phyloP scores from a whole-genome alignment of 805 yeast genomes.

The Sugiyamaella valdiviana region DNA sequence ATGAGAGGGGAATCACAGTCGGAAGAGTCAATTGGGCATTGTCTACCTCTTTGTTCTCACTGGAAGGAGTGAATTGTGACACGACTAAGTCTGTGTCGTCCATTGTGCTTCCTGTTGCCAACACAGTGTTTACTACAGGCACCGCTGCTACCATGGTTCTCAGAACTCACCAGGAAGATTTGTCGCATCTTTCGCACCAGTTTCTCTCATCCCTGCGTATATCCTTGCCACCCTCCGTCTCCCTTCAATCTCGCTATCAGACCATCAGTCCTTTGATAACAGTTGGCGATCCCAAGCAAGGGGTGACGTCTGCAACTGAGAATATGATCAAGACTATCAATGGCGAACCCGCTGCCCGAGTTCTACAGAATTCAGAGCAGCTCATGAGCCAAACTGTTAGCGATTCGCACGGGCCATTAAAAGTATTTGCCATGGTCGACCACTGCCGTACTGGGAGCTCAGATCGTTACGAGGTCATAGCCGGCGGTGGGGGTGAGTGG shows the following conservation, averaged over 20 bases:
- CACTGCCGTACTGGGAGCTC: not conserved
- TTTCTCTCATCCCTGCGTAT: constrained; percentile 7
- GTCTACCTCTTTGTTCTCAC: constrained; percentile 8
- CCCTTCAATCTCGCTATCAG: not conserved
- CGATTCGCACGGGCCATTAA: constrained; percentile 13
- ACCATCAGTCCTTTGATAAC: constrained; percentile 12
- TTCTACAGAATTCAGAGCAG: constrained; percentile 36
- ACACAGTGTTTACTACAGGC: constrained; percentile 30
- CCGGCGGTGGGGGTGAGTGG: constrained; percentile 79
- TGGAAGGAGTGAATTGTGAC: not conserved
- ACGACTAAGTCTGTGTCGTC: not conserved
- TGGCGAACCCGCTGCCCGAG: constrained; percentile 50
- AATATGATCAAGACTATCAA: constrained; percentile 57
- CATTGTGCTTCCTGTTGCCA: constrained; percentile 26
- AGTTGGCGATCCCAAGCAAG: constrained; percentile 28
- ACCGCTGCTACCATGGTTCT: constrained; percentile 16
- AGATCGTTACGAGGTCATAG: constrained; percentile 47
- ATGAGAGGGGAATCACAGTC: constrained; percentile 10
- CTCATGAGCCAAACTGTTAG: constrained; percentile 10
- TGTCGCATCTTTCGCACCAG: not conserved
- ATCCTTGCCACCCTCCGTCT: not conserved
- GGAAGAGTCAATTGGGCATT: constrained; percentile 19
- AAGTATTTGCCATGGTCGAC: constrained; percentile 17
- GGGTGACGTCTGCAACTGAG: constrained; percentile 46
- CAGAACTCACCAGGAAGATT: not conserved